These are phyloP conservation scores for Fusarium buharicum DNA, from an alignment of 2,329 filamentous ascomycete species.

Conservation along the genomic window DNA sequence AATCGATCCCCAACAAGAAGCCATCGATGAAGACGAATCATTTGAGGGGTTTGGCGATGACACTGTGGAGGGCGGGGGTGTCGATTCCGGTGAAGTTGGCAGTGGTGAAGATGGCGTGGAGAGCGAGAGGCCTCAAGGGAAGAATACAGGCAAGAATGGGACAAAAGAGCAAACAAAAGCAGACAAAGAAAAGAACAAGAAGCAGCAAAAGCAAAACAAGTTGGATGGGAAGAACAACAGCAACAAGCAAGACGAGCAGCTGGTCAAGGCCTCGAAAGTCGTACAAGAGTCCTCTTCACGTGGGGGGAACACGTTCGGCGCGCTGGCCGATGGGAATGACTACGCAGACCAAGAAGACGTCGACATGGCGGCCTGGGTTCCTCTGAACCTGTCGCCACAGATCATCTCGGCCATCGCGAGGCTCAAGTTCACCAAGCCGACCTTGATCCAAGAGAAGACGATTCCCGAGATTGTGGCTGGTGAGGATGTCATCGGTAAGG, in stretches of 20 bases:
- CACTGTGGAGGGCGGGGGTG: slow-evolving; percentile 48
- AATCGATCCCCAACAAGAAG: slow-evolving; percentile 29
- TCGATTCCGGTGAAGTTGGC: slow-evolving; percentile 49
- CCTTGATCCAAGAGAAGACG: slow-evolving; percentile 79
- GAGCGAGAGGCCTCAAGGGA: slow-evolving; percentile 43
- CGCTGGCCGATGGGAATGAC: slow-evolving; percentile 64
- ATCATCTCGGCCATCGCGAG: slow-evolving; percentile 79
- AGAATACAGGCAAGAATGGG: slow-evolving; percentile 48
- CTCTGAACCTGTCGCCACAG: slow-evolving; percentile 76
- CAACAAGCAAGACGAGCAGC: slow-evolving; percentile 46
- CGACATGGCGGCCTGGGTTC: slow-evolving; percentile 81
- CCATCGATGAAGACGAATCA: slow-evolving; percentile 60
- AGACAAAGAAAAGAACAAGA: slow-evolving; percentile 35
- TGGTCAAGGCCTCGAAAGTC: slow-evolving; percentile 51
- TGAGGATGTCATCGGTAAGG: slow-evolving; percentile 94
- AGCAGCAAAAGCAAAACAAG: slow-evolving; percentile 47
- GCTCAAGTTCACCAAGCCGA: slow-evolving; percentile 83
- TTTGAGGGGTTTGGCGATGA: slow-evolving; percentile 73
- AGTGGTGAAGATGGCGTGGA: slow-evolving; percentile 48
- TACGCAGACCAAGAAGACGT: slow-evolving; percentile 68
- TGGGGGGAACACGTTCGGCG: slow-evolving; percentile 62
- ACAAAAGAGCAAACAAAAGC: slow-evolving; percentile 47
- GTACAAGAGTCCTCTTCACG: slow-evolving; percentile 53
- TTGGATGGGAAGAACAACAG: slow-evolving; percentile 45
- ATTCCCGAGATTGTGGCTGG: slow-evolving; percentile 87